Base-by-base conservation (phyloP, 1,139 yeast genomes). In the Citeromyces hawaiiensis region DNA sequence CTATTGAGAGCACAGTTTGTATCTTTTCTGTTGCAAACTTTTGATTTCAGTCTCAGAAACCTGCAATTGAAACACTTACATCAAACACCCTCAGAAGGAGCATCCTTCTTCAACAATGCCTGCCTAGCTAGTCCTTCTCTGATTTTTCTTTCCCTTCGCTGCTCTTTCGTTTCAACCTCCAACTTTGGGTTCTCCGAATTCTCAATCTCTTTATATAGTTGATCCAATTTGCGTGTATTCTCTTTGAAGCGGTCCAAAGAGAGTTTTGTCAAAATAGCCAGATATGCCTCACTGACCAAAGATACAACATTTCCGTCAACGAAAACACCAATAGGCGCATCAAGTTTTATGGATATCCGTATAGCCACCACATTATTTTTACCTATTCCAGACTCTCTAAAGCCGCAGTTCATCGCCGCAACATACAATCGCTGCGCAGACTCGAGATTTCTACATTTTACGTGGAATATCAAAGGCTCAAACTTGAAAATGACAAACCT, bases 301-400 rank as follows among this genome's bases (percentile, higher is more conserved):
- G 69, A 53, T 0, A 57, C 47, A 4, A 69, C 47, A 0, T 57
- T 60, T 1, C 36, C 38, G 0, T 42, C 46, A 4, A 58, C 62
- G 9, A 68, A 55, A 45, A 60, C 73, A 0, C 86, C 94, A 30
- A 83, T 70, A 0, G 94, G 94, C 0, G 77, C 64, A 54, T 83
- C 94, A 25, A 83, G 57, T 48, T 73, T 72, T 42, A 83, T 76
- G 11, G 83, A 75, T 4, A 75, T 80, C 46, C 94, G 63, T 17
- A 83, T 76, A 0, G 85, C 94, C 3, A 83, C 94, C n/a, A 79
- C 64, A 49, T 76, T 71, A 49, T 83, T 83, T 35, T 78, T 69
- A 4, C 94, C 93, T 39, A 85, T 83, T 1, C 96, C 96, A 31
- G 85, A 70, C 56, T 85, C 96, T 50, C 96, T 64, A 51, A 81